Conservation (phyloP, 768 basidiomycete genomes). For the Pulveroboletus frians region DNA sequence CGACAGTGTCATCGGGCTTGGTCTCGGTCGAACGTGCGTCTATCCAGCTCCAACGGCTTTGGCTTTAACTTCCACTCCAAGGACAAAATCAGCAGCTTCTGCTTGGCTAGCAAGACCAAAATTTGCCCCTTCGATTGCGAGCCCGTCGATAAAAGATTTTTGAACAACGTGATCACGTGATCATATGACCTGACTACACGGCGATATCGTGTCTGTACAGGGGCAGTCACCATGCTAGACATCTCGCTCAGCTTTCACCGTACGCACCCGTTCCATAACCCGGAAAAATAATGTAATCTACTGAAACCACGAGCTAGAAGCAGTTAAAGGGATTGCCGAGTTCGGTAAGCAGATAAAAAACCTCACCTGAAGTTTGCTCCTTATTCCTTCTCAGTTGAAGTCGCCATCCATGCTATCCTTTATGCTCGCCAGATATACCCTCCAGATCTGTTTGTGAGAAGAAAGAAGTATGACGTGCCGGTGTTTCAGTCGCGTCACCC, state of each 20-base stretch:
- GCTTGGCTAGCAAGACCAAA: no score
- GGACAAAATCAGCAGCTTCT: neutral
- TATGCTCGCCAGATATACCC: constrained; percentile 91
- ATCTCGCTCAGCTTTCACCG: constrained; percentile 36
- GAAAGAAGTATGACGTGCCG: constrained; percentile 86
- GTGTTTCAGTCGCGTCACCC: constrained; percentile 95
- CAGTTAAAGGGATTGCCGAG: constrained; percentile 59
- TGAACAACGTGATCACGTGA: neutral
- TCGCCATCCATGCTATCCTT: constrained; percentile 87
- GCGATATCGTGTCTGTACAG: neutral
- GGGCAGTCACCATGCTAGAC: constrained; percentile 18
- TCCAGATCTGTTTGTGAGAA: constrained; percentile 75
- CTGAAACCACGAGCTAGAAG: constrained; percentile 40
- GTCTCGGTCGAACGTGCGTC: no score
- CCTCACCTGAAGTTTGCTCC: neutral
- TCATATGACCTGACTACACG: neutral
- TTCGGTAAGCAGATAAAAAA: constrained; percentile 49
- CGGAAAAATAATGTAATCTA: neutral
- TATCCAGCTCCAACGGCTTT: no score
- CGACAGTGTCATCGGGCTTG: neutral
- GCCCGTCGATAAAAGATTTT: no score
- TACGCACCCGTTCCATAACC: constrained; percentile 17
- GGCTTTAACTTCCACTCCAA: neutral
- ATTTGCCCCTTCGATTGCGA: no score
- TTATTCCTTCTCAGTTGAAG: constrained; percentile 63